Evolutionary conservation across 1,284 basidiomycete species (phyloP).

Genomic region (Cutaneotrichosporon cavernicola): DNA sequence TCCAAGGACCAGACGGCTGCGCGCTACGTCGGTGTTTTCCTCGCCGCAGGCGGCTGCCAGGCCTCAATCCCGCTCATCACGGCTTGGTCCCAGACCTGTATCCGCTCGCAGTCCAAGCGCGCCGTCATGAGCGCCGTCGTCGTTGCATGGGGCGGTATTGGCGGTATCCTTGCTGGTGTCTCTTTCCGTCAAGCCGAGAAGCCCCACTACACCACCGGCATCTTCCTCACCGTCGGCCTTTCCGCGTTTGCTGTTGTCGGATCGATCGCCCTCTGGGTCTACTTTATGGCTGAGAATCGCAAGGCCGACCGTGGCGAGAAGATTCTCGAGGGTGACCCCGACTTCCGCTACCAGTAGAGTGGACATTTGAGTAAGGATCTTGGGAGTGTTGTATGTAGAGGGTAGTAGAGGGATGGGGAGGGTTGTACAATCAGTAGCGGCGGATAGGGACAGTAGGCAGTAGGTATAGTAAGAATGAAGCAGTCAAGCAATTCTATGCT

Average conservation of each 20-base stretch:
- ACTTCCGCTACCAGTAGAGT: slow-evolving; percentile 21
- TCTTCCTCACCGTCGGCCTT: slow-evolving; percentile 35
- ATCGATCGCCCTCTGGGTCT: slow-evolving; percentile 23
- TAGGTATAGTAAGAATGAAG: too few species aligned
- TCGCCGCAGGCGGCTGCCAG: slow-evolving; percentile 48
- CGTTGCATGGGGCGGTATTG: slow-evolving; percentile 53
- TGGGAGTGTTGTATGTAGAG: background rate
- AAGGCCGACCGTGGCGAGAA: slow-evolving; percentile 18
- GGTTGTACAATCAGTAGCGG: background rate
- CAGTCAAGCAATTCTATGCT: too few species aligned
- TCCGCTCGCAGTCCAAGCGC: slow-evolving; percentile 52
- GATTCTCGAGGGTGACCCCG: slow-evolving; percentile 14
- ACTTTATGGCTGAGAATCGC: slow-evolving; percentile 21
- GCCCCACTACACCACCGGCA: slow-evolving; percentile 27
- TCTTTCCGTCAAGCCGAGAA: slow-evolving; percentile 36
- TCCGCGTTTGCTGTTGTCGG: slow-evolving; percentile 30
- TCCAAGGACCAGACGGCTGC: slow-evolving; percentile 8
- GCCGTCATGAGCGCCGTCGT: slow-evolving; percentile 49
- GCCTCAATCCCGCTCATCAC: slow-evolving; percentile 42
- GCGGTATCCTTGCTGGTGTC: slow-evolving; percentile 53
- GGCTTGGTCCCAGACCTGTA: slow-evolving; percentile 51
- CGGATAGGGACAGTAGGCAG: too few species aligned
- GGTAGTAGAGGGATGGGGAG: background rate
- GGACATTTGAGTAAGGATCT: background rate
- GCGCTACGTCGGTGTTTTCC: slow-evolving; percentile 46